phyloP scores from a whole-genome alignment of 768 basidiomycete species.

The Pulveroboletus ravenelii region DNA sequence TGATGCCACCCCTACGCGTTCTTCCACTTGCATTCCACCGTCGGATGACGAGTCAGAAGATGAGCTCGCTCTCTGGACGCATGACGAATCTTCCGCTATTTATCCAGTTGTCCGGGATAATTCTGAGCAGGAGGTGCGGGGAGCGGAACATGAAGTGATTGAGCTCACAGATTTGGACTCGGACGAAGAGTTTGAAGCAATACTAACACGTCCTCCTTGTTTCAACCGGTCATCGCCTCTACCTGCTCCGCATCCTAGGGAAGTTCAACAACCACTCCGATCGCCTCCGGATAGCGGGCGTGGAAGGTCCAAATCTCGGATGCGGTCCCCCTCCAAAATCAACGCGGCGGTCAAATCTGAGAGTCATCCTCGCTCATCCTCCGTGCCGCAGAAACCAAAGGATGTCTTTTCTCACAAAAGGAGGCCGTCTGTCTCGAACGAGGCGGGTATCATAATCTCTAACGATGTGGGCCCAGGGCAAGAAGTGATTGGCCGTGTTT shows the following conservation, averaged over 20 bases:
- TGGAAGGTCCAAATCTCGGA: constrained; percentile 11
- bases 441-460: background rate
- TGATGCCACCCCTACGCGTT: constrained; percentile 17
- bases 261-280: constrained; percentile 8
- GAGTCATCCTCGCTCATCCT: constrained; percentile 1
- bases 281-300: constrained; percentile 14
- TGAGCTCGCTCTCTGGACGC: constrained; percentile 41
- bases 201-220: constrained; percentile 24
- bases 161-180: constrained; percentile 27
- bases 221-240: constrained; percentile 5
- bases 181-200: constrained; percentile 27
- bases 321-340: constrained; percentile 1
- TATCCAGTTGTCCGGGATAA: constrained; percentile 23
- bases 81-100: constrained; percentile 40
- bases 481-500: constrained; percentile 1
- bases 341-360: constrained; percentile 1
- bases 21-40: constrained; percentile 1
- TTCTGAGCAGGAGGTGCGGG: constrained; percentile 11
- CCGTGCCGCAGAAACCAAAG: constrained; percentile 9
- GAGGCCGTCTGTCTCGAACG: background rate
- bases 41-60: constrained; percentile 42
- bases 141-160: constrained; percentile 20
- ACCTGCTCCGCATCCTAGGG: background rate
- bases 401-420: constrained; percentile 6
- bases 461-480: background rate